These are phyloP conservation scores for Aethionema arabicum DNA, from an alignment of 345 rosid genomes.

Conservation along the genomic window DNA sequence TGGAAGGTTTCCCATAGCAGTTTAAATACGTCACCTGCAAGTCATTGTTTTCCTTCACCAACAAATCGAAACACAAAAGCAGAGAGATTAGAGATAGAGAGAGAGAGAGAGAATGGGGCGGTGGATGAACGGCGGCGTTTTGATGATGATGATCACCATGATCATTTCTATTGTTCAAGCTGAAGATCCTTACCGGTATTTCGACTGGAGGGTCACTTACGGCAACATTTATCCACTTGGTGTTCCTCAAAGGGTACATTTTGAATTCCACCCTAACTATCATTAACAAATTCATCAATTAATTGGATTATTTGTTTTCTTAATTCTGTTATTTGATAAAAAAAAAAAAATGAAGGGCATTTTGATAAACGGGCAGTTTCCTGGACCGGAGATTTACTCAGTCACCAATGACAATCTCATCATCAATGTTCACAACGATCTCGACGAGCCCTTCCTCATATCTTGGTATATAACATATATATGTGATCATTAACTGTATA, in stretches of 20 bases:
- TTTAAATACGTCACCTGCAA: conserved; percentile 32
- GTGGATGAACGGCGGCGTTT: conserved; percentile 18
- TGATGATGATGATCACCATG: conserved; percentile 5
- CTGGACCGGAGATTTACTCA: conserved; percentile 80
- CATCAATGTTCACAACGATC: conserved; percentile 75
- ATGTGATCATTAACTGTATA: too few species aligned
- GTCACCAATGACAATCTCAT: conserved; percentile 86
- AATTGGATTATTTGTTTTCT: too few species aligned
- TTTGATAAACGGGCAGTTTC: conserved; percentile 87
- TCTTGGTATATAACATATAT: conserved; percentile 50
- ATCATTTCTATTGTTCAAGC: conserved; percentile 35
- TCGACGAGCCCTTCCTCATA: conserved; percentile 81
- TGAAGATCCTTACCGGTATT: conserved; percentile 64
- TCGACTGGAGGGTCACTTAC: conserved; percentile 73
- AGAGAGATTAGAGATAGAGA: background rate
- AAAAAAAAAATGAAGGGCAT: conserved; percentile 59
- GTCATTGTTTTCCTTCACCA: conserved; percentile 1
- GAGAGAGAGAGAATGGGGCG: conserved; percentile 5
- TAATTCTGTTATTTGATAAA: background rate
- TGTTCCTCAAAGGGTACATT: conserved; percentile 48
- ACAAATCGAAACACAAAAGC: conserved; percentile 1
- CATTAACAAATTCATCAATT: background rate
- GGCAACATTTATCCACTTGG: conserved; percentile 70
- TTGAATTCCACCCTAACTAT: too few species aligned
- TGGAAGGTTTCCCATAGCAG: conserved; percentile 26